Evolutionary conservation across 345 rosid species (phyloP), one percentile per base, ranked within the genome.

Genomic region (Populus nigra): DNA sequence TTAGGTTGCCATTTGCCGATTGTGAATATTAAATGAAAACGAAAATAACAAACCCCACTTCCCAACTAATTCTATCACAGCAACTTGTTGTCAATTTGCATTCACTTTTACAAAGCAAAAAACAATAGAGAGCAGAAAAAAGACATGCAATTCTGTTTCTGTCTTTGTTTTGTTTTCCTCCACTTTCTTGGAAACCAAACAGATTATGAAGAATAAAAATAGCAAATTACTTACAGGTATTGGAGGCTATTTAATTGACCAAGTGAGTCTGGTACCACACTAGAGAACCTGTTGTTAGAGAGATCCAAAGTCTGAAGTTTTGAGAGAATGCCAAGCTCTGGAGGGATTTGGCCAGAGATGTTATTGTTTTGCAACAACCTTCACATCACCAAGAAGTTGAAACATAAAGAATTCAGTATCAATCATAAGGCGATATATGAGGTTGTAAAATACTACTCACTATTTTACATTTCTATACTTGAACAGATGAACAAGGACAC

Each of bases 291-390:
- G 85, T 94, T 93, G 84, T 85, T 89, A 49, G 98, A 94, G 59
- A 94, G 88, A 89, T 94, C 98, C 90, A 94, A 76, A 2, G 96
- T 91, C 71, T 89, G 94, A 79, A 94, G 87, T 65, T 85, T 91
- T 3, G 92, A 73, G 47, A 94, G 94, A 68, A 84, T 69, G 35
- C 92, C 96, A 16, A 94, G 83, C 80, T 90, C 90, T 10, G 86
- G 82, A 69, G 97, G 98, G 72, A 94, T 89, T 82, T 79, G 82
- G 35, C 98, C 98, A n/a, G 97, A 89, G 74, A 94, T 84, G 80
- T 93, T 91, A 80, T 94, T 94, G 88, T 91, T 94, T 86, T 94
- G 98, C 91, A 94, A 78, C 79, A 90, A 84, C 86, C 98, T 94
- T 84, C 78, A 84, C 80, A 75, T 55, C 75, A 74, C 8, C 72